Evolutionary conservation across 768 basidiomycete species (phyloP), one percentile per base, ranked within the genome.

Genomic region (Russula emetica): DNA sequence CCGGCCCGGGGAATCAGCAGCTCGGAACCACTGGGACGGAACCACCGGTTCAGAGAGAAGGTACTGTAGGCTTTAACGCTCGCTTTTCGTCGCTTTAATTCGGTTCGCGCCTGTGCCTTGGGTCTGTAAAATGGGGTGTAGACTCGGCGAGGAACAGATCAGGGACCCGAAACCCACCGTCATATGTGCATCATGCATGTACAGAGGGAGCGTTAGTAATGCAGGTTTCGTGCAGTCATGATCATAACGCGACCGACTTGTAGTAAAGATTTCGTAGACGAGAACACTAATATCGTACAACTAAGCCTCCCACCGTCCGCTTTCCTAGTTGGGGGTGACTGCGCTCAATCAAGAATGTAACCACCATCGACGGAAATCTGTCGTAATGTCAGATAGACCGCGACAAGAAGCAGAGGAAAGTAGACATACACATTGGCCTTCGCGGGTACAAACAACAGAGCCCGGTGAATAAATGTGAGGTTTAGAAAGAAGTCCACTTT

Each of bases 381-480:
- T 32, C 16, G 3, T 14, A 36, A n/a, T 4, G 44, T 60, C 22
- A 45, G 36, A 40, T 32, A 20, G 8, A 28, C 5, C 32, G 42
- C 11, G 16, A 32, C 14, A n/a, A 3, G 26, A 30, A 16, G 36
- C 18, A 8, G 26, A 55, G 58, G 36, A 18, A 64, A 54, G 32
- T 32, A 22, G 28, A 42, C 63, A 16, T 64, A 64, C 63, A 50
- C 52, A 54, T 50, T 64, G 63, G 11, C 63, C 63, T 64, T 60
- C 44, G 26, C n/a, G 11, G n/a, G 22, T 14, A 22, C 4, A 22
- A n/a, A 38, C 22, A 32, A n/a, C 13, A 20, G 9, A 36, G 13
- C 18, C 3, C 1, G 13, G 26, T 63, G 30, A 56, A 55, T 54
- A 49, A 45, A 4, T 24, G 45, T 28, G 28, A 24, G 3, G 13